Evolutionary conservation across 73 alveolate genomes (phyloP), one percentile per base, ranked within the genome.

Genomic region (Diophrys appendiculata): DNA sequence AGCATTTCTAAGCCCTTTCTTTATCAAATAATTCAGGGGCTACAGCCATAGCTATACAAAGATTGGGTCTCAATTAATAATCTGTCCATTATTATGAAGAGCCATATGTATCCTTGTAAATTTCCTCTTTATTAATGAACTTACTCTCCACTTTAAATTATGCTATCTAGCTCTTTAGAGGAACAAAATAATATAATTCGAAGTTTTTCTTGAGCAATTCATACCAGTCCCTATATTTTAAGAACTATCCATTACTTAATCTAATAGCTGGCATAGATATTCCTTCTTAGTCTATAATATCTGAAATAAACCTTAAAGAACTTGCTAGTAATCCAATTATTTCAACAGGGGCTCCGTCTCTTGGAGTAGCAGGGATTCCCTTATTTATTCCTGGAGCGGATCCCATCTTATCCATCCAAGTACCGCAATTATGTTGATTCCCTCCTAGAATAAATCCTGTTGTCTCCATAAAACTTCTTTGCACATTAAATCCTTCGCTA

Each of bases 371-470:
- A 29, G 99, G 99, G 68, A 93, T 84, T 11, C 99, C 99, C 82
- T 88, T 88, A 82, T 97, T 97, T 1, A 22, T 22, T 56, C 93
- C 93, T 13, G 96, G 92, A 33, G 85, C 95, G 23, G 98, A 91
- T 30, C 99, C 99, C 99, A 97, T 97, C 80, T 97, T 97, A 82
- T 97, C 99, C 99, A 97, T 97, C 99, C 99, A 95, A 0, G 99
- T 97, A 25, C 98, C 97, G 73, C 99, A 97, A 84, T 97, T 97
- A 78, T 82, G 68, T 88, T 89, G 77, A 83, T 97, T 97, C 68
- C 99, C 99, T 72, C 99, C 99, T 3, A 81, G 84, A 35, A 94
- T 77, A 76, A 97, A 92, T 33, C 99, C 99, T 52, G 98, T 97
- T 18, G 84, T 93, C 75, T 83, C 83, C 76, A 94, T 98, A 1